Conservation (phyloP, 73 alveolate genomes). For the Breviolum minutum region DNA sequence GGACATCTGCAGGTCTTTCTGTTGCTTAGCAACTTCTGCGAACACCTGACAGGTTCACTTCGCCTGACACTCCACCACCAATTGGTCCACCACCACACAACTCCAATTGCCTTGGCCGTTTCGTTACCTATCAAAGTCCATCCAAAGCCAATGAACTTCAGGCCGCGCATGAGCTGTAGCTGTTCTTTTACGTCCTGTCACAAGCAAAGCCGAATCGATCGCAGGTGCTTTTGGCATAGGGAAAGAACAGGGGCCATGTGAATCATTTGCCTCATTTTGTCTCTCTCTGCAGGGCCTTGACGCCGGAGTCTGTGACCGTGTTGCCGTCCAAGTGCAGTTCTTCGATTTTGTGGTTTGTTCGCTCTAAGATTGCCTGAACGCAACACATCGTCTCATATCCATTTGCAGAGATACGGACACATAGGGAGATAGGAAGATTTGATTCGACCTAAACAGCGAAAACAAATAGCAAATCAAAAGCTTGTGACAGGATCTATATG, state of each 20-base stretch:
- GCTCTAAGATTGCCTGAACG: neutral
- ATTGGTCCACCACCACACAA: neutral
- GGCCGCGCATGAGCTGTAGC: neutral
- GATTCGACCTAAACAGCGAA: too few relatives aligned
- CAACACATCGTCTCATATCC: too few relatives aligned
- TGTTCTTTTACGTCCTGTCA: neutral
- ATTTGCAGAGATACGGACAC: too few relatives aligned
- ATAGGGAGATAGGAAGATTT: too few relatives aligned
- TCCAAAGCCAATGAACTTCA: neutral
- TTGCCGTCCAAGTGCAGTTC: neutral
- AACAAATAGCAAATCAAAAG: too few relatives aligned
- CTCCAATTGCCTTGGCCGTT: neutral
- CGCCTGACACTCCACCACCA: neutral
- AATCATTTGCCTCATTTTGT: too few relatives aligned
- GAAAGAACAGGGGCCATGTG: too few relatives aligned
- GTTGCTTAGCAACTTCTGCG: neutral
- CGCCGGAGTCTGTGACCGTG: neutral
- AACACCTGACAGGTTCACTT: neutral
- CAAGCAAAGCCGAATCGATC: neutral
- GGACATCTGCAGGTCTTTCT: neutral
- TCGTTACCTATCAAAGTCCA: neutral
- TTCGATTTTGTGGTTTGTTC: neutral
- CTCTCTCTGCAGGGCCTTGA: neutral
- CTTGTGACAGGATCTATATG: too few relatives aligned
- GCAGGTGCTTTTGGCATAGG: too few relatives aligned